Conservation (phyloP, 805 yeast genomes). For the Ogataea corticis region DNA sequence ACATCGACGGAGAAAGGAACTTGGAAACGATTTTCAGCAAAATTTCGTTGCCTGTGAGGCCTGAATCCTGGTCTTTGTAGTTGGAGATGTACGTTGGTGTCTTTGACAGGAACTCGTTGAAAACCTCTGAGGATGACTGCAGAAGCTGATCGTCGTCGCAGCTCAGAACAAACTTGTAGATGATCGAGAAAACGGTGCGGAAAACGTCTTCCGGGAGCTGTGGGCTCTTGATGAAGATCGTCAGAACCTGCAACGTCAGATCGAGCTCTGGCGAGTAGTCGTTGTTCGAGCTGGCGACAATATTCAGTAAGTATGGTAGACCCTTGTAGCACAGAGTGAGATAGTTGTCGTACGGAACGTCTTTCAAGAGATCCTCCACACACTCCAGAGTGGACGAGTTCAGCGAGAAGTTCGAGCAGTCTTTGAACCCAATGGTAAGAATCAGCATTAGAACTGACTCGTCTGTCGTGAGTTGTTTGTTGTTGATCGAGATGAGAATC, state of each 20-base stretch:
- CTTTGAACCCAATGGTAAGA: conserved; percentile 65
- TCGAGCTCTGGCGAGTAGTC: conserved; percentile 63
- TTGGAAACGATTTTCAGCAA: conserved; percentile 67
- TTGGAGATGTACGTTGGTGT: conserved; percentile 37
- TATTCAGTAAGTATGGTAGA: conserved; percentile 50
- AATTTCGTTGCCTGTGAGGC: conserved; percentile 50
- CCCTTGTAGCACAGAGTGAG: conserved; percentile 48
- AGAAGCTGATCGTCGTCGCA: conserved; percentile 76
- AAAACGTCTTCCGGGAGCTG: conserved; percentile 36
- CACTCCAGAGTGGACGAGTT: conserved; percentile 69
- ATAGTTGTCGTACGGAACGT: conserved; percentile 47
- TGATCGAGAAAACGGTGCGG: conserved; percentile 42
- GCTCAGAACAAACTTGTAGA: conserved; percentile 40
- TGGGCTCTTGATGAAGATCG: conserved; percentile 51
- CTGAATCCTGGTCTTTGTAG: conserved; percentile 35
- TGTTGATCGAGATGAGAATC: conserved; percentile 52
- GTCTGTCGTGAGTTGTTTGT: conserved; percentile 32
- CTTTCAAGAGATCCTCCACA: conserved; percentile 56
- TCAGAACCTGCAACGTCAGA: conserved; percentile 57
- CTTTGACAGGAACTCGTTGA: conserved; percentile 55
- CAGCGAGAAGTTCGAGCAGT: conserved; percentile 72
- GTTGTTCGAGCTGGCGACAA: conserved; percentile 36
- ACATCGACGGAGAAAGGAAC: conserved; percentile 66
- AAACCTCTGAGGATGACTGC: conserved; percentile 75
- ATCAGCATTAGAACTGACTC: conserved; percentile 51